These are phyloP conservation scores for Perilla frutescens DNA, from an alignment of 257 asterid species.

Conservation along the genomic window DNA sequence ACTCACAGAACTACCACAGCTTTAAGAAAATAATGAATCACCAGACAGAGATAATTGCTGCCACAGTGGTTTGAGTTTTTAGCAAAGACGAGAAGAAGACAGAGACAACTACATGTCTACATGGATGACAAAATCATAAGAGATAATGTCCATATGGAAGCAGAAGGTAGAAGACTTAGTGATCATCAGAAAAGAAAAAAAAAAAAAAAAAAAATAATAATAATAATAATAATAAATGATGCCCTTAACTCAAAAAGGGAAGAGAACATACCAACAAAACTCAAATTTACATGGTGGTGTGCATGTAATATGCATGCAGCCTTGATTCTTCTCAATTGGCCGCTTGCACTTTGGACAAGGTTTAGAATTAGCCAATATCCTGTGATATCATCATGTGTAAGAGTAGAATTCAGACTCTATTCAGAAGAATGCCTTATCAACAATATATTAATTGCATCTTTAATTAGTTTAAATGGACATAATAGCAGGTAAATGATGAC, in stretches of 20 bases:
- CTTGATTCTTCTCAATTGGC: constrained; percentile 98
- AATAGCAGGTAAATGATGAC: constrained; percentile 10
- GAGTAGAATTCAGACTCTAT: constrained; percentile 19
- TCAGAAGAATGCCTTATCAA: constrained; percentile 15
- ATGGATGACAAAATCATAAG: not conserved
- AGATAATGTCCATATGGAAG: not conserved
- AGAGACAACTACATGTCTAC: not conserved
- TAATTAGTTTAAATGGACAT: not conserved
- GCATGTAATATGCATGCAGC: constrained; percentile 99
- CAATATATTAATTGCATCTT: constrained; percentile 17
- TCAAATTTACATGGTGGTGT: constrained; percentile 98
- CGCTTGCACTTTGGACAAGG: constrained; percentile 99
- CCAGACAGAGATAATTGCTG: constrained; percentile 12
- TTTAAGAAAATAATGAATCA: constrained; percentile 27
- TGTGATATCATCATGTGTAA: constrained; percentile 45
- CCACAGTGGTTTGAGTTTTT: constrained; percentile 4
- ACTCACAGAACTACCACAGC: constrained; percentile 18
- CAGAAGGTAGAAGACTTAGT: constrained; percentile 22
- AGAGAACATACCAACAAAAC: constrained; percentile 84
- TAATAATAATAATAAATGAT: too few relatives aligned
- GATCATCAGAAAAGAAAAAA: not conserved
- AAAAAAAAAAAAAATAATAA: too few relatives aligned
- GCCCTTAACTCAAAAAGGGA: constrained; percentile 23
- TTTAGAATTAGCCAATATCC: constrained; percentile 98
- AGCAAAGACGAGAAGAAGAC: constrained; percentile 25